These are phyloP conservation scores for Hirschioporus abietinus DNA, from an alignment of 768 basidiomycete species.

Conservation along the genomic window DNA sequence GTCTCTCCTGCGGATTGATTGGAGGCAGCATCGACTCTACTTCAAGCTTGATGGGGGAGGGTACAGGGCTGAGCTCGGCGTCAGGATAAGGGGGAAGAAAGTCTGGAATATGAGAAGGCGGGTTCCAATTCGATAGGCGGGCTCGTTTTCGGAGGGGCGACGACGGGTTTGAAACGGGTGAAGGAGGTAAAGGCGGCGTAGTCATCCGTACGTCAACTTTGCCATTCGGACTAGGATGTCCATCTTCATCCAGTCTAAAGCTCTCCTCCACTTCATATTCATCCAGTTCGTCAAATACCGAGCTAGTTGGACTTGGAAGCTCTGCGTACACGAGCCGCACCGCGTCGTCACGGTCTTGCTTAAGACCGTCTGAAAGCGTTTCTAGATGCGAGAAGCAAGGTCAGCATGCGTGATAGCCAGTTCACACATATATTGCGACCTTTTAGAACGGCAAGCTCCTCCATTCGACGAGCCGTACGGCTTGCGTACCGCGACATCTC, in stretches of 20 bases:
- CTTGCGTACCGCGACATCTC: slow-evolving; percentile 66
- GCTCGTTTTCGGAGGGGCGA: slow-evolving; percentile 55
- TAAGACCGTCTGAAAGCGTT: slow-evolving; percentile 55
- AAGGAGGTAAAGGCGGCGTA: slow-evolving; percentile 44
- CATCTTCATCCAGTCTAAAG: slow-evolving; percentile 23
- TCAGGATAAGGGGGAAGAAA: slow-evolving; percentile 67
- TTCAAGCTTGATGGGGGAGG: slow-evolving; percentile 10
- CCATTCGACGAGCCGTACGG: slow-evolving; percentile 57
- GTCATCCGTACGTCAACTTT: slow-evolving; percentile 17
- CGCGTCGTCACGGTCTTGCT: slow-evolving; percentile 47
- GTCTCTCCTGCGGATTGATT: slow-evolving; percentile 24
- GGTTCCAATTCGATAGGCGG: slow-evolving; percentile 51
- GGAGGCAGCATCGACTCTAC: slow-evolving; percentile 4
- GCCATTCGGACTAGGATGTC: slow-evolving; percentile 12
- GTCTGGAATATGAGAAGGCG: slow-evolving; percentile 58
- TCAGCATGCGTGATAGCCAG: slow-evolving; percentile 19
- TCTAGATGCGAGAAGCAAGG: slow-evolving; percentile 21
- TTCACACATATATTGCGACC: slow-evolving; percentile 39
- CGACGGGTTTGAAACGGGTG: slow-evolving; percentile 53
- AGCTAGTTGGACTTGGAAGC: slow-evolving; percentile 14
- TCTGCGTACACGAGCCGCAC: slow-evolving; percentile 43
- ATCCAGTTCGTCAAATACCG: slow-evolving; percentile 15
- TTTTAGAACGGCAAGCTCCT: slow-evolving; percentile 70
- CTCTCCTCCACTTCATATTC: slow-evolving; percentile 29
- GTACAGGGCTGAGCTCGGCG: slow-evolving; percentile 19